phyloP scores from a whole-genome alignment of 768 basidiomycete species.

The Russula abietina region DNA sequence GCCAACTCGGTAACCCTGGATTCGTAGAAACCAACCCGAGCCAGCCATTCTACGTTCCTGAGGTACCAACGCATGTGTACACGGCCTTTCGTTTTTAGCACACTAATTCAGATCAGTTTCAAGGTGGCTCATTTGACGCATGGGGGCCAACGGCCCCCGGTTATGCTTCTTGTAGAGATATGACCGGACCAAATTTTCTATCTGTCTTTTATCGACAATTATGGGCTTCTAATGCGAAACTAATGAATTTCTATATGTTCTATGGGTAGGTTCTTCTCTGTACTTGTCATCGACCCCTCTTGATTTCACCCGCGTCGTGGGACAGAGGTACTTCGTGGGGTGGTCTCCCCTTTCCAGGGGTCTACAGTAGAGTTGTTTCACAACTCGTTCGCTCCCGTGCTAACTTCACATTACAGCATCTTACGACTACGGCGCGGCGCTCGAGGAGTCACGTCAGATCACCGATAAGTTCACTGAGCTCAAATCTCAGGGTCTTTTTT shows the following conservation, averaged over 20 bases:
- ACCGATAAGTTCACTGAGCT: constrained; percentile 69
- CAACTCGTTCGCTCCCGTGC: background rate
- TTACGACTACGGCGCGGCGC: constrained; percentile 77
- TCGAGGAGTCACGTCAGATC: constrained; percentile 61
- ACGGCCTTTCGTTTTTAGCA: background rate
- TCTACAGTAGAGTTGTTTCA: constrained; percentile 42
- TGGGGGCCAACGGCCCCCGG: constrained; percentile 75
- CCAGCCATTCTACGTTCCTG: constrained; percentile 68
- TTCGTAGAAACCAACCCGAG: constrained; percentile 34
- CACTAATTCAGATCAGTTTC: constrained; percentile 39
- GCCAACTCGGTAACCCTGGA: background rate
- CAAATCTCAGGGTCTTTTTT: constrained; percentile 71
- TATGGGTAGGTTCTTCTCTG: constrained; percentile 46
- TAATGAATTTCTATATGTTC: constrained; percentile 83
- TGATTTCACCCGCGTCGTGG: background rate
- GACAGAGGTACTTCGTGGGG: constrained; percentile 82
- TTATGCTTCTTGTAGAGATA: constrained; percentile 53
- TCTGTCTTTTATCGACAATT: constrained; percentile 74
- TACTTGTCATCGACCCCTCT: background rate
- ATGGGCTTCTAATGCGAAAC: constrained; percentile 76
- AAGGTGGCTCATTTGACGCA: constrained; percentile 74
- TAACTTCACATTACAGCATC: constrained; percentile 36
- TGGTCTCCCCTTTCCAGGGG: constrained; percentile 70
- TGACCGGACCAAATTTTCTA: constrained; percentile 70
- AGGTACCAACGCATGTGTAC: constrained; percentile 36